Percentiles rank a stretch among this genome's conserved stretches.
Evolutionary conservation across 139 green algal genomes (phyloP).

Genomic region (Trebouxia sp.): DNA sequence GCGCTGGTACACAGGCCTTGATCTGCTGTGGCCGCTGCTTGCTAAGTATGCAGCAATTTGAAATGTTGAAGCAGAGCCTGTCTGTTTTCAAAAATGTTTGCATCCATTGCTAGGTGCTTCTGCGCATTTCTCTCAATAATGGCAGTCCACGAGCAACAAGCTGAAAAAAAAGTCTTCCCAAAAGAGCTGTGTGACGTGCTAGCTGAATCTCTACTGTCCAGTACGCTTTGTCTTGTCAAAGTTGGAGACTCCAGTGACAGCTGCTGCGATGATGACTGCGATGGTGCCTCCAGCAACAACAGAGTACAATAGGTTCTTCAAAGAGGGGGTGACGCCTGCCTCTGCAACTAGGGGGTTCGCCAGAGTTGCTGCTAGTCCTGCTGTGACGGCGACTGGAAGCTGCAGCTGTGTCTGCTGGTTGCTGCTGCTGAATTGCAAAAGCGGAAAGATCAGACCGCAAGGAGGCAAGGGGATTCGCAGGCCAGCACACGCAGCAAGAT

Average conservation of each 20-base stretch:
- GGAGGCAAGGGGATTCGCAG: too few species aligned
- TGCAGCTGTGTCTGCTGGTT: slow-evolving; percentile 42
- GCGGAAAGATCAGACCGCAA: not conserved
- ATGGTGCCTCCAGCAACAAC: slow-evolving; percentile 86
- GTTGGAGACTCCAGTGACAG: slow-evolving; percentile 79
- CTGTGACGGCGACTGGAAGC: slow-evolving; percentile 65
- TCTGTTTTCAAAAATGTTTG: too few species aligned
- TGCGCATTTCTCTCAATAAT: too few species aligned
- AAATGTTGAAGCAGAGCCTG: too few species aligned
- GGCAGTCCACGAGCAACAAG: too few species aligned
- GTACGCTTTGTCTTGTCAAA: slow-evolving; percentile 69
- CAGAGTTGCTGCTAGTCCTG: slow-evolving; percentile 57
- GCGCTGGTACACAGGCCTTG: too few species aligned
- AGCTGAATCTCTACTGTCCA: not conserved
- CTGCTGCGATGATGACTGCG: slow-evolving; percentile 79
- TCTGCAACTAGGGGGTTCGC: slow-evolving; percentile 68
- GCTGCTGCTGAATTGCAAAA: slow-evolving; percentile 50
- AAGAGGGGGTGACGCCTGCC: slow-evolving; percentile 86
- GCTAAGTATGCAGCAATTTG: too few species aligned
- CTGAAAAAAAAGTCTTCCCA: too few species aligned
- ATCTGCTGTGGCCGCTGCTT: too few species aligned
- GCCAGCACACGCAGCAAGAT: too few species aligned
- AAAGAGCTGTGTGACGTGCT: not conserved
- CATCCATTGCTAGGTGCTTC: too few species aligned
- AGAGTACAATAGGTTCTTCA: slow-evolving; percentile 92